These are phyloP conservation scores for Xylaria digitata DNA, from an alignment of 2,329 filamentous ascomycete species.

Conservation along the genomic window DNA sequence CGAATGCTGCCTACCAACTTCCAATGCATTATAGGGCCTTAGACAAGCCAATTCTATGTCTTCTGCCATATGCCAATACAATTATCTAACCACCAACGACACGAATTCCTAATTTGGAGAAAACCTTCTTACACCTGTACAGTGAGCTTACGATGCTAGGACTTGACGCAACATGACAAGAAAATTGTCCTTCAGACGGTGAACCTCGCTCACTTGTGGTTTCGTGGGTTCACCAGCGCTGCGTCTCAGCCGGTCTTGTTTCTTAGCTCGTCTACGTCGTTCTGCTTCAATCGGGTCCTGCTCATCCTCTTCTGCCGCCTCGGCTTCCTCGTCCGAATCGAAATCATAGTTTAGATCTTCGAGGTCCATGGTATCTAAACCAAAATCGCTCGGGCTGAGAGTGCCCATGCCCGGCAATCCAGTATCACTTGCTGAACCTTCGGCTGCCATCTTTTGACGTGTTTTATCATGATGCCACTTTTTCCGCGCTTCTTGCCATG, in stretches of 20 bases:
- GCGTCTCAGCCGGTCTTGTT: slow-evolving; percentile 81
- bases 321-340: slow-evolving; percentile 71
- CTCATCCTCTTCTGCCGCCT: slow-evolving; percentile 80
- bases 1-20: slow-evolving; percentile 1
- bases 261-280: slow-evolving; percentile 78
- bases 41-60: slow-evolving; percentile 12
- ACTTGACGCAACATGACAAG: slow-evolving; percentile 84
- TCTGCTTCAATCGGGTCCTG: slow-evolving; percentile 90
- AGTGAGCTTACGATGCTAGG: slow-evolving; percentile 71
- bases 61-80: slow-evolving; percentile 1
- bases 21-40: slow-evolving; percentile 11
- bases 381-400: slow-evolving; percentile 89
- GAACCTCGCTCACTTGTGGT: slow-evolving; percentile 80
- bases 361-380: slow-evolving; percentile 85
- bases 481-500: slow-evolving; percentile 95
- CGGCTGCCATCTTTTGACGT: slow-evolving; percentile 97
- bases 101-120: not conserved
- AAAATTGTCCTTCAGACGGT: slow-evolving; percentile 84
- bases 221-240: slow-evolving; percentile 87
- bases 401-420: slow-evolving; percentile 63
- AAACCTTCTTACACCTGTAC: not conserved
- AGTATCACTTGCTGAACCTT: slow-evolving; percentile 65
- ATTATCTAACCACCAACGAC: not conserved
- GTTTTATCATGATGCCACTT: slow-evolving; percentile 99
- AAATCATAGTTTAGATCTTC: slow-evolving; percentile 87